Evolutionary conservation across 2,329 filamentous ascomycete species (phyloP).

Genomic region (Calonectria henricotiae): DNA sequence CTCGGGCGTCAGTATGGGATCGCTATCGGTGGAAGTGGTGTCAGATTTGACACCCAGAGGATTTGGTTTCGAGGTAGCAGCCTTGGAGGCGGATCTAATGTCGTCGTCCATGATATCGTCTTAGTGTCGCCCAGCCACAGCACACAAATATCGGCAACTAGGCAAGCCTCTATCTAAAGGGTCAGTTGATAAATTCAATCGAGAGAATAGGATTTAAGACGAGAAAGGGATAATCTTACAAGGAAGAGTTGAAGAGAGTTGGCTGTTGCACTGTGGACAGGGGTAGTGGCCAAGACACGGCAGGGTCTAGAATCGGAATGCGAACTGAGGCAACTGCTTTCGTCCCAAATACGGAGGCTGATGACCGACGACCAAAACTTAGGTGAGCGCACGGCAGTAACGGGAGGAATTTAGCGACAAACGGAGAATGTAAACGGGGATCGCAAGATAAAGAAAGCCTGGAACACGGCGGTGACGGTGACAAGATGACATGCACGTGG

Average conservation of each 20-base stretch:
- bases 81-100: conserved; percentile 39
- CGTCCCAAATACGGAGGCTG: neutral
- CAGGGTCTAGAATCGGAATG: conserved; percentile 18
- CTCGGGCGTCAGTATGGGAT: conserved; percentile 62
- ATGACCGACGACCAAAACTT: neutral
- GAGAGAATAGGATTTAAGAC: neutral
- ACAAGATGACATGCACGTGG: conserved; percentile 34
- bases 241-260: neutral
- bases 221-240: conserved; percentile 10
- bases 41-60: conserved; percentile 47
- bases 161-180: neutral
- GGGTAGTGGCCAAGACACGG: conserved; percentile 12
- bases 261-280: conserved; percentile 17
- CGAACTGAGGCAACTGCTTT: conserved; percentile 15
- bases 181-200: neutral
- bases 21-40: conserved; percentile 55
- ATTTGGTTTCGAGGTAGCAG: conserved; percentile 20
- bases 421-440: neutral
- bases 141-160: neutral
- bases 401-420: neutral
- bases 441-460: conserved; percentile 13
- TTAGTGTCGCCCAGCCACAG: neutral
- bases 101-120: conserved; percentile 52
- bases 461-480: conserved; percentile 31
- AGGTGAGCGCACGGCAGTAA: neutral